Evolutionary conservation across 2,329 filamentous ascomycete genomes (phyloP).

Genomic region (Lojkania enalia): DNA sequence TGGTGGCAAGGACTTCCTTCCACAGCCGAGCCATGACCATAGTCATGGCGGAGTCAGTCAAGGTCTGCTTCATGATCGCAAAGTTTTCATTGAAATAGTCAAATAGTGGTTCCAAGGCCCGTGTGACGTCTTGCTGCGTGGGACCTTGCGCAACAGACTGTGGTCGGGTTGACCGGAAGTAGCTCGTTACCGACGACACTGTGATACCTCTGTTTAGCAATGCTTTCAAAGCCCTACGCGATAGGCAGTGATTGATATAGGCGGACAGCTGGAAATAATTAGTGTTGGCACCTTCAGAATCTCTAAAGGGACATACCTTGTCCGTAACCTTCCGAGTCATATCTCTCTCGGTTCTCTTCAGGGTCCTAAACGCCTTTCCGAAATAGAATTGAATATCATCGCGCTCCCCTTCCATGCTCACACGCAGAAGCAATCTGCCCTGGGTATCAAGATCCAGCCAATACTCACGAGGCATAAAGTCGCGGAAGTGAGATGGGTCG

Average conservation of each 20-base stretch:
- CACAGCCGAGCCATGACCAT: slow-evolving; percentile 97
- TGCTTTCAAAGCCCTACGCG: slow-evolving; percentile 74
- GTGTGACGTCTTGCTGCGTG: slow-evolving; percentile 74
- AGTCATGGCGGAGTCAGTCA: slow-evolving; percentile 95
- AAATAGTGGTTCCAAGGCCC: slow-evolving; percentile 81
- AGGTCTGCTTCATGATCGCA: slow-evolving; percentile 95
- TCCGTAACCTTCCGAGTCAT: slow-evolving; percentile 98
- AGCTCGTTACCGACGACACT: slow-evolving; percentile 73
- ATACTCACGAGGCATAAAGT: slow-evolving; percentile 93
- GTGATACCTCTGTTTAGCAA: slow-evolving; percentile 74
- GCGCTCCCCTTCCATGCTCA: slow-evolving; percentile 98
- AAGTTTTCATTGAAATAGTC: slow-evolving; percentile 98
- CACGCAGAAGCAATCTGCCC: slow-evolving; percentile 81
- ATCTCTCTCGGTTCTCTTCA: slow-evolving; percentile 94
- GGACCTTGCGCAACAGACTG: slow-evolving; percentile 57
- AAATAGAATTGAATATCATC: slow-evolving; percentile 99
- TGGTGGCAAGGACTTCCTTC: slow-evolving; percentile 94
- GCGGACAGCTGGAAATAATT: slow-evolving; percentile 69
- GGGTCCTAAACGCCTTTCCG: slow-evolving; percentile 90
- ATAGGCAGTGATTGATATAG: slow-evolving; percentile 89
- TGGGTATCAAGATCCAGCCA: slow-evolving; percentile 98
- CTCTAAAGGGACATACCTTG: slow-evolving; percentile 65
- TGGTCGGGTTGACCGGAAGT: slow-evolving; percentile 57
- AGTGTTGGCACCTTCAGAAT: slow-evolving; percentile 10
- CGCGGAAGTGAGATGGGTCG: slow-evolving; percentile 96